Evolutionary conservation across 139 green algal genomes (phyloP), one percentile per base, ranked within the genome.

Genomic region (Chlorella sp.): DNA sequence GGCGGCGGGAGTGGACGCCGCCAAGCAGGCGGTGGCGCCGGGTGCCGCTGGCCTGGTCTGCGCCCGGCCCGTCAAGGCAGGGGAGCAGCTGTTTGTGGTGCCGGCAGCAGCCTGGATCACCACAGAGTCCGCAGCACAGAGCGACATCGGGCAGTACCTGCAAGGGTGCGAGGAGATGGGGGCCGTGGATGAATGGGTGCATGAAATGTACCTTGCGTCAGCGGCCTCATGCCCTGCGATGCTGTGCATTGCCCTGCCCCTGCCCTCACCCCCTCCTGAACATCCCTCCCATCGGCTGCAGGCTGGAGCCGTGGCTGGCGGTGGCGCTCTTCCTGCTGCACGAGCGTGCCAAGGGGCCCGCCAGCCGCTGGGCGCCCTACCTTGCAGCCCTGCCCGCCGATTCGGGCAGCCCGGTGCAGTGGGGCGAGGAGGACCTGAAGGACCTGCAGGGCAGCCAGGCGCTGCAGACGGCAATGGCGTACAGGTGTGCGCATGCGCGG

Each of bases 251-350:
- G n/a, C n/a, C n/a, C n/a, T n/a, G n/a, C n/a, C n/a, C n/a, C n/a
- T n/a, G n/a, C n/a, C n/a, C n/a, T n/a, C n/a, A n/a, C n/a, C n/a
- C n/a, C 30, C 60, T 36, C 60, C 60, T 32, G 22, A 36, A 24
- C n/a, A 34, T 24, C 40, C 62, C 30, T 38, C 28, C 17, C 62
- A 20, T 9, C 20, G 5, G 26, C 11, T 28, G 56, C 76, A 83
- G 77, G 40, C 78, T 94, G 73, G 92, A 95, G 85, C 87, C 93
- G 20, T 98, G 95, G 95, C 72, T 96, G 80, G 90, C 94, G 76
- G 48, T 97, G 3, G 88, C 94, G 11, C 86, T 98, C 43, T 88
- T 94, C 44, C 84, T 98, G n/a, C 70, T 97, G 20, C 74, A 90
- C n/a, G 93, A 96, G 73, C 84, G 87, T 5, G 44, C 64, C 65